Base-by-base conservation (phyloP, 1,284 basidiomycete species). In the Ustilago crameri region DNA sequence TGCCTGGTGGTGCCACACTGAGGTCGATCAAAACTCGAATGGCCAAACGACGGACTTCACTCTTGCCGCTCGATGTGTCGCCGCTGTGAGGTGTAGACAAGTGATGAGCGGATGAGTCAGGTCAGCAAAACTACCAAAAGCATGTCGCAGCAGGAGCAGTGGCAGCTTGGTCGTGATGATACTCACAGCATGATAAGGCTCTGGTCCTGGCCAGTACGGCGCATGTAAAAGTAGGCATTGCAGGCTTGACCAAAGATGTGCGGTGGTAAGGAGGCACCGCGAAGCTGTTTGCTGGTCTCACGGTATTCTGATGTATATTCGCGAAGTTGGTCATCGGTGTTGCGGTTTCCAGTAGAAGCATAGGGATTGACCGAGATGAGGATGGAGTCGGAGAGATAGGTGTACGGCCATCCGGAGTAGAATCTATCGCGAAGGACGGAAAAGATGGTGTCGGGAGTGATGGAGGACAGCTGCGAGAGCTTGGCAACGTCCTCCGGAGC, bases 171-270 rank as follows among this genome's bases (percentile, higher is more conserved):
- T n/a, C 35, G 35, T 5, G 35, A 38, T 37, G 47, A 51, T n/a
- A 74, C 74, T 74, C 42, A 76, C 72, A 67, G 60, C 53, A 82
- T 74, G 47, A 82, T 62, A 30, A 98, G 88, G 61, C 90, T 89
- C 85, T 98, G 94, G 84, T 98, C 95, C 85, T 96, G 93, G 1
- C 89, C 88, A 0, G 95, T 98, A 73, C 95, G 87, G 50, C 90
- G 87, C 93, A 98, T 97, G 85, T 98, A 93, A 84, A 94, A 97
- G 85, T 96, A 98, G 12, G 93, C 91, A 85, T 91, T 91, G 81
- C 93, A 91, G 8, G 92, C 91, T 37, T 92, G 87, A 69, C 93
- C 90, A 84, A 95, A 98, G 54, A 98, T 90, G 81, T 94, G 93
- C 1, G 92, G 92, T 0, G 89, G 88, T 0, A 90, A 85, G 18